Evolutionary conservation across 306 rosid genomes (phyloP), one percentile per base, ranked within the genome.

Genomic region (Vigna trinervia): DNA sequence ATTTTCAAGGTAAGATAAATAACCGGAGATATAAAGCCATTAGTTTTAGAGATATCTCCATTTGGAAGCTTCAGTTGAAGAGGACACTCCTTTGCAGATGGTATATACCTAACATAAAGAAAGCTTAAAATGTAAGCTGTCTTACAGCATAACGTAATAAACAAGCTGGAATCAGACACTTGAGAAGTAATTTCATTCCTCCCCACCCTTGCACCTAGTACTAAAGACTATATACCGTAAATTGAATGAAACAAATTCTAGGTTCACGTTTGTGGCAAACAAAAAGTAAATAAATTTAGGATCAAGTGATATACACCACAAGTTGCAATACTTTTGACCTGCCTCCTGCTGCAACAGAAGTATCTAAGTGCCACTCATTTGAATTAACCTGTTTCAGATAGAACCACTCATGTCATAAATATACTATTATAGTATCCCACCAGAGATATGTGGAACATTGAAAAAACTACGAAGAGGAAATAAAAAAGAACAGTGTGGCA

Each of bases 241-340:
- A 64, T 32, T 54, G 45, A 39, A 66, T 10, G 54, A 71, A 60
- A 38, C 34, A 71, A 76, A 64, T 46, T 79, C 39, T 20, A 62
- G 23, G 71, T 61, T 60, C n/a, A 66, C 14, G 70, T 20, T 34
- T 52, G 50, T 72, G 19, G 72, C 12, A 53, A 57, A 30, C 32
- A 60, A 23, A 61, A 71, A 32, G 23, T 26, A 47, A 63, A 54
- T 20, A 59, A 74, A 54, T 69, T 43, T 65, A 80, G 79, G 83
- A 81, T 23, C 62, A 81, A 82, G 90, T 79, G 82, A 81, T 81
- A 86, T 95, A 95, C 99, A 92, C 96, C 89, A 88, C 99, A 86
- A 95, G 92, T 77, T 92, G 97, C 90, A 95, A 85, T 87, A 95
- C 91, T 89, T 95, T 95, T 85, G 99, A 92, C 84, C 99, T 89